Evolutionary conservation across 768 basidiomycete species (phyloP), one percentile per base, ranked within the genome.

Genomic region (Rhodotorula taiwanensis): DNA sequence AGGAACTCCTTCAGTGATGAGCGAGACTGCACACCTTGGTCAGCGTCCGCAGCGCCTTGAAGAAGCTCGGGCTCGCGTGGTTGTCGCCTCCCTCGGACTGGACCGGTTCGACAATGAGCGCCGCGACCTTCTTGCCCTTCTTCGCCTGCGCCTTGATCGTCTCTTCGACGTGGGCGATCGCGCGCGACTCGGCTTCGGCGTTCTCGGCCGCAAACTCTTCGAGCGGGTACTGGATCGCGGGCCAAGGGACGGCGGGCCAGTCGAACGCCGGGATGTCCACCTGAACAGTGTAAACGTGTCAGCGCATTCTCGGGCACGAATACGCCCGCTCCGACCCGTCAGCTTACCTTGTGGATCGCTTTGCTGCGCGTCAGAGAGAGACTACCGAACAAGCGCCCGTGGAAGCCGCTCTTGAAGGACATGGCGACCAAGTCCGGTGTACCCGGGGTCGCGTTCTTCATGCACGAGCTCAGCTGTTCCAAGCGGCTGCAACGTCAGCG

Each of bases 71-170:
- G 6, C 75, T 76, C 21, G 79, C 79, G 62, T 79, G 79, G 52
- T 74, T 72, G 71, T 79, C 79, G 2, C 79, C 79, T 15, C 78
- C 79, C 39, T 63, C 58, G 10, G 74, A 74, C 43, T 76, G 74
- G 56, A 79, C 73, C 2, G 79, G 79, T 67, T 79, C 79, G 63
- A 79, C 74, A 63, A 79, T 78, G 33, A 79, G 72, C 0, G 79
- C 79, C 21, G 79, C 79, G 53, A 79, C 76, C 3, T 76, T 75
- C 3, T 76, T 76, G 58, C 55, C 71, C 61, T 54, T 72, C 55
- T 73, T 75, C 57, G 74, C 75, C 60, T 58, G 55, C 20, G 62
- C 64, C 54, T 44, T 20, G 51, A 73, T 69, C 31, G 51, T 72
- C 58, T 66, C 62, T 47, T 71, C 62, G 52, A 71, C 56, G 48